Base-by-base conservation (phyloP, 2,329 filamentous ascomycete genomes). In the Magnaporthiopsis incrustans region DNA sequence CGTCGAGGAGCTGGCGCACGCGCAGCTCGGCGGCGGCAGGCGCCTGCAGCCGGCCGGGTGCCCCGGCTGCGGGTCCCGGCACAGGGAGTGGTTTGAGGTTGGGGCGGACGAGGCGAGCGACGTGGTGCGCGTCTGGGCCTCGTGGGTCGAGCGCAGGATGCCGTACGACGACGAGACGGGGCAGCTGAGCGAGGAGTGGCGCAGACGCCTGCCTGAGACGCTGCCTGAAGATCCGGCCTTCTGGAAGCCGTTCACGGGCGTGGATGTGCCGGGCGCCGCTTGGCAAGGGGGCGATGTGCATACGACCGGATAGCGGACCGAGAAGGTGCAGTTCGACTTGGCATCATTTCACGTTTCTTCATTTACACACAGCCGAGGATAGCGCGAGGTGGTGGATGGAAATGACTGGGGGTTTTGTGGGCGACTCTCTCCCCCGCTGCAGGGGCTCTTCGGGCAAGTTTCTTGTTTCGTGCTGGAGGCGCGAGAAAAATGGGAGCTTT, bases 61-160 rank as follows among this genome's bases (percentile, higher is more conserved):
- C 25, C 62, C 62, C 12, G 62, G 62, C 56, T 63, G 62, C 57
- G 62, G 62, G 3, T 14, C 10, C 53, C 32, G n/a, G n/a, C 62
- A 63, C 33, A 27, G 25, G 32, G 62, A 63, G 62, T 63, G 62
- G 62, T 59, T 63, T 33, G 62, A 63, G 62, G 15, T 33, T 4
- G 25, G 25, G 25, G 22, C 10, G 22, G 56, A 12, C 10, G 62
- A 63, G 62, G 62, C 62, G 6, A 32, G 11, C 22, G 33, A n/a
- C n/a, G 56, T 25, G 12, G 56, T 63, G 62, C 8, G 33, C 10
- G 12, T 63, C 5, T 63, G 62, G 62, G 25, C 62, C 1, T 15
- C 32, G 32, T 63, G 62, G 62, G 33, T 63, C 15, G 56, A 57
- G 22, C 3, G 33, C 30, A 7, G 27, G 4, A 30, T 2, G 50